phyloP scores from a whole-genome alignment of 1,284 basidiomycete species.

The Austropuccinia psidii region DNA sequence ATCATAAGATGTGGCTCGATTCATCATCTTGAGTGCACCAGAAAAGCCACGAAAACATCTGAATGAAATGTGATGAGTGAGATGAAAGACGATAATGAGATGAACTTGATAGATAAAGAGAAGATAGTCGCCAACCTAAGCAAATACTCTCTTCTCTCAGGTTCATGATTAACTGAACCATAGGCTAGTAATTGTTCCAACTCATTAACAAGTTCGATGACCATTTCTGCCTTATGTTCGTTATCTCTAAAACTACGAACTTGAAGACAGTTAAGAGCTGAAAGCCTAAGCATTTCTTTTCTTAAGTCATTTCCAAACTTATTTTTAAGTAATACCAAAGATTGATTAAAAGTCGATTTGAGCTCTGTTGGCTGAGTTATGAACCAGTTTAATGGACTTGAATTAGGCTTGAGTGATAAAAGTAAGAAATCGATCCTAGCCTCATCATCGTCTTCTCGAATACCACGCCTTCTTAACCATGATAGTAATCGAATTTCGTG shows the following conservation, averaged over 20 bases:
- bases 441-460: constrained; percentile 14
- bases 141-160: constrained; percentile 15
- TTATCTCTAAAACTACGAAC: constrained; percentile 28
- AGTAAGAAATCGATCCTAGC: constrained; percentile 12
- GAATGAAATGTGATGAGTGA: not conserved
- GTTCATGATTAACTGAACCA: constrained; percentile 19
- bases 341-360: not conserved
- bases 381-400: constrained; percentile 19
- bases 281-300: constrained; percentile 25
- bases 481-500: constrained; percentile 21
- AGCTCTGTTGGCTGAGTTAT: constrained; percentile 7
- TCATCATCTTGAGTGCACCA: constrained; percentile 31
- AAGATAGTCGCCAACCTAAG: not conserved
- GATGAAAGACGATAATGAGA: not conserved
- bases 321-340: not conserved
- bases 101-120: not conserved
- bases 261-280: constrained; percentile 23
- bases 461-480: constrained; percentile 17
- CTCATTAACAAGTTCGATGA: constrained; percentile 20
- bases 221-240: constrained; percentile 33
- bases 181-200: constrained; percentile 18
- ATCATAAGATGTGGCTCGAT: constrained; percentile 28
- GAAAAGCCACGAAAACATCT: constrained; percentile 34
- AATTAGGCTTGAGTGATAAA: constrained; percentile 20
- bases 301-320: constrained; percentile 25